Evolutionary conservation across 2,329 filamentous ascomycete species (phyloP).

Genomic region (Fusarium devonianum): DNA sequence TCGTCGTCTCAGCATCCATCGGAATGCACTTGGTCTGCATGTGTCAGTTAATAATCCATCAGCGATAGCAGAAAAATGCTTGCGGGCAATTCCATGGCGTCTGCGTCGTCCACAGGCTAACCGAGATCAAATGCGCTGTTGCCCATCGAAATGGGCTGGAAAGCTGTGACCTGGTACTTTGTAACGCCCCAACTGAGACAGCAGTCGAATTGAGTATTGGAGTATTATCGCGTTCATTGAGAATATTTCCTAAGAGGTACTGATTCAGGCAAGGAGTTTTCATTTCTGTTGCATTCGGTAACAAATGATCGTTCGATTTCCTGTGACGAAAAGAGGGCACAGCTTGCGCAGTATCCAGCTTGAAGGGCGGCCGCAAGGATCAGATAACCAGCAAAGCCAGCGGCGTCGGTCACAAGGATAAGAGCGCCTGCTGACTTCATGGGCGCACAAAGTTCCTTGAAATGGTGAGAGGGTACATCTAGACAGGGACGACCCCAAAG

Average conservation of each 20-base stretch:
- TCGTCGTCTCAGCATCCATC: not conserved
- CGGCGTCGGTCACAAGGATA: constrained; percentile 9
- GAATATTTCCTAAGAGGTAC: not conserved
- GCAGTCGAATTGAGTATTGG: constrained; percentile 1
- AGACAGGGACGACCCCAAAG: no score
- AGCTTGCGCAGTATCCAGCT: constrained; percentile 7
- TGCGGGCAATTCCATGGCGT: not conserved
- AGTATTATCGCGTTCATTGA: not conserved
- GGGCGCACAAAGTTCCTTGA: no score
- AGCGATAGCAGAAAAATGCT: not conserved
- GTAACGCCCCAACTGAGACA: constrained; percentile 4
- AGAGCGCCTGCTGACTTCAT: not conserved
- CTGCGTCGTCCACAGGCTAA: not conserved
- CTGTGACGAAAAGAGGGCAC: constrained; percentile 22
- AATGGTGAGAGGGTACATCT: no score
- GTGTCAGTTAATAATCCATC: not conserved
- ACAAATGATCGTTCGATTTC: constrained; percentile 1
- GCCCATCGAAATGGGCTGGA: not conserved
- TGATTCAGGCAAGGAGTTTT: not conserved
- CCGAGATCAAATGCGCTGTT: not conserved
- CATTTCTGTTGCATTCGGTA: not conserved
- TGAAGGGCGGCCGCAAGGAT: constrained; percentile 1
- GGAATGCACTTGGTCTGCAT: not conserved
- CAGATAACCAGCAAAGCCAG: constrained; percentile 7
- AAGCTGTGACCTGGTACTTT: not conserved